A percentile compares a stretch with the other conserved stretches of the same genome.
Conservation (phyloP, 2,329 filamentous ascomycete species). For the Didymella lethalis region DNA sequence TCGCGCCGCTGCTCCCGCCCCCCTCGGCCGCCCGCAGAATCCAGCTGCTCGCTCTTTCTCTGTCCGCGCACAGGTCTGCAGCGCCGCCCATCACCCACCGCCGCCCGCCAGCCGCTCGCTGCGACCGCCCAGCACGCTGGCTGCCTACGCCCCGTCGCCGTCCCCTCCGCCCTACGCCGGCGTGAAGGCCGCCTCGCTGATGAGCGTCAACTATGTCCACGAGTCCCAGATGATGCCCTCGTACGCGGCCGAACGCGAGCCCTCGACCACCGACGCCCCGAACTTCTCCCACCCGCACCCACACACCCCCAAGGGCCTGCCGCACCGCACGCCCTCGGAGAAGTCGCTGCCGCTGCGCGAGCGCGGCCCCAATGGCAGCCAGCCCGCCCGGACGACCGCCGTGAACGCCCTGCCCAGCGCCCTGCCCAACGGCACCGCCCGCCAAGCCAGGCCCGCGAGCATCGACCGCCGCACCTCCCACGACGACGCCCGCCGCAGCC, state of each 20-base stretch:
- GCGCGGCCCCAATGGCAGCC: slow-evolving; percentile 39
- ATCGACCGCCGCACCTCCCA: slow-evolving; percentile 42
- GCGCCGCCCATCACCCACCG: slow-evolving; percentile 14
- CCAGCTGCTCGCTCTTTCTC: background rate
- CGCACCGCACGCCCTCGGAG: slow-evolving; percentile 40
- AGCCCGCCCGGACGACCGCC: slow-evolving; percentile 41
- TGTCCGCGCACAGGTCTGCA: no score
- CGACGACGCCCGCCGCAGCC: slow-evolving; percentile 25
- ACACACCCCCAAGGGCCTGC: slow-evolving; percentile 45
- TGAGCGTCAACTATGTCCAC: slow-evolving; percentile 44
- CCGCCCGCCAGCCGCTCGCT: slow-evolving; percentile 24
- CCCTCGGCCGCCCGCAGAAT: background rate
- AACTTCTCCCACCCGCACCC: slow-evolving; percentile 30
- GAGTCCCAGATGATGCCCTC: slow-evolving; percentile 59
- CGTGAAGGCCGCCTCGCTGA: slow-evolving; percentile 40
- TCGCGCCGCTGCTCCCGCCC: background rate
- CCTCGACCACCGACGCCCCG: slow-evolving; percentile 30
- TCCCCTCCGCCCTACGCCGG: slow-evolving; percentile 38
- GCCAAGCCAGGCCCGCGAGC: slow-evolving; percentile 35
- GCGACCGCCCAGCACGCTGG: slow-evolving; percentile 31
- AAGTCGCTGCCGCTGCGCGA: slow-evolving; percentile 32
- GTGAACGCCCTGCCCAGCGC: slow-evolving; percentile 50
- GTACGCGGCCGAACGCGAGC: slow-evolving; percentile 54
- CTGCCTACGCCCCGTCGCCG: slow-evolving; percentile 37
- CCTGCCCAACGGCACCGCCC: slow-evolving; percentile 27